Evolutionary conservation across 306 rosid genomes (phyloP).

Genomic region (Pueraria montana): DNA sequence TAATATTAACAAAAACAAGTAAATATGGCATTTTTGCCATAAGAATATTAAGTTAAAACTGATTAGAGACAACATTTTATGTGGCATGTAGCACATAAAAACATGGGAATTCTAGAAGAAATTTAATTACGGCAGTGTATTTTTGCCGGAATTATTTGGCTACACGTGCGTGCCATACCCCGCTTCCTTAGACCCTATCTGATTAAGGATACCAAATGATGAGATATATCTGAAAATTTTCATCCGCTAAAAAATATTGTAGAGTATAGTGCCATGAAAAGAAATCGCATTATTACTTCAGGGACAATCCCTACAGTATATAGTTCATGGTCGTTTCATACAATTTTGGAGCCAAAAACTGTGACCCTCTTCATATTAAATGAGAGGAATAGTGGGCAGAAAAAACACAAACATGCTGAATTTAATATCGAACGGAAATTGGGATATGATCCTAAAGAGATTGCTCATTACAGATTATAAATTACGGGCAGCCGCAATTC

Average conservation of each 20-base stretch:
- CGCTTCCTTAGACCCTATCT: not conserved
- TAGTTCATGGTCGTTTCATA: not conserved
- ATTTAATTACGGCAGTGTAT: not conserved
- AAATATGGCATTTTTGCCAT: no score
- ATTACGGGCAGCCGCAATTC: conserved; percentile 49
- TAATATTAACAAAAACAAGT: no score
- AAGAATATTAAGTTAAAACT: no score
- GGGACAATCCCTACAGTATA: conserved; percentile 3
- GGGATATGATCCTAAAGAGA: conserved; percentile 31
- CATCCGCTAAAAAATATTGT: not conserved
- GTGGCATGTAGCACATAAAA: not conserved
- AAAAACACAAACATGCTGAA: conserved; percentile 36
- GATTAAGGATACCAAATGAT: not conserved
- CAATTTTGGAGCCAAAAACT: conserved; percentile 17
- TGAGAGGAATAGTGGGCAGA: conserved; percentile 40
- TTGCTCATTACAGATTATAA: conserved; percentile 48
- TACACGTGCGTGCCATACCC: no score
- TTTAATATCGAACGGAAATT: conserved; percentile 32
- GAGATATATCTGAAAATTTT: not conserved
- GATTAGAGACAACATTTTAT: no score
- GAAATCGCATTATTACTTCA: conserved; percentile 7
- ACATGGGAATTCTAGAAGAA: not conserved
- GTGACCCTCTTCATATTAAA: conserved; percentile 44
- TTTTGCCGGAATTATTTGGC: no score
- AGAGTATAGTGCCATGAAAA: not conserved